Evolutionary conservation across 306 rosid genomes (phyloP).

Genomic region (Acacia acuminata): DNA sequence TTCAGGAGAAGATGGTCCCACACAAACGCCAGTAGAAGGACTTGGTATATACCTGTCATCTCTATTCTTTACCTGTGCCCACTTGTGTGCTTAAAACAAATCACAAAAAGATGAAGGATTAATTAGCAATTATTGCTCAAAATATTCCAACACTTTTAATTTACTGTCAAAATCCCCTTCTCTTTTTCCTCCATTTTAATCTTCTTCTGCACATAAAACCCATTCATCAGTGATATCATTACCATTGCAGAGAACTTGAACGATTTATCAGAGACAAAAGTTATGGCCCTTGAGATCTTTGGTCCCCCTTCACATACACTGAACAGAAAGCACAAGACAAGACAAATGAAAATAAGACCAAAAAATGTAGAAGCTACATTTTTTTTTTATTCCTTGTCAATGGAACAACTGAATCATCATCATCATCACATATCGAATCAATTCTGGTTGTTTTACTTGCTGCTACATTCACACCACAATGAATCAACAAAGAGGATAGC

Average conservation of each 20-base stretch:
- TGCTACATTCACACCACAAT: conserved; percentile 65
- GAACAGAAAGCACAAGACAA: conserved; percentile 19
- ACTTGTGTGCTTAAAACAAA: conserved; percentile 26
- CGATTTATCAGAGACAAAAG: conserved; percentile 11
- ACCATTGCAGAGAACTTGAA: conserved; percentile 1
- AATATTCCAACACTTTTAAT: neutral
- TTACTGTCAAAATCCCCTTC: neutral
- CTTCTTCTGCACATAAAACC: neutral
- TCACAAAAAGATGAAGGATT: conserved; percentile 1
- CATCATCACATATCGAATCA: conserved; percentile 58
- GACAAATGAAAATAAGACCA: conserved; percentile 17
- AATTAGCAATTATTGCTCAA: conserved; percentile 18
- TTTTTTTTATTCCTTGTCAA: conserved; percentile 50
- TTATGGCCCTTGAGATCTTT: conserved; percentile 20
- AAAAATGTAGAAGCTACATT: conserved; percentile 35
- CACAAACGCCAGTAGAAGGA: conserved; percentile 35
- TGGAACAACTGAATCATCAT: conserved; percentile 61
- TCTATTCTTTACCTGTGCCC: conserved; percentile 16
- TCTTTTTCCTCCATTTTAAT: neutral
- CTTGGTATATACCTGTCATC: conserved; percentile 20
- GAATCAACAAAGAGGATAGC: conserved; percentile 53
- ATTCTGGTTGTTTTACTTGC: conserved; percentile 38
- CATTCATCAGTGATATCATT: conserved; percentile 12
- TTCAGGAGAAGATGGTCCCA: conserved; percentile 34
- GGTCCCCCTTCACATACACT: conserved; percentile 25